These are phyloP conservation scores for Aspergillus transmontanensis DNA, from an alignment of 2,329 filamentous ascomycete genomes.

Conservation along the genomic window DNA sequence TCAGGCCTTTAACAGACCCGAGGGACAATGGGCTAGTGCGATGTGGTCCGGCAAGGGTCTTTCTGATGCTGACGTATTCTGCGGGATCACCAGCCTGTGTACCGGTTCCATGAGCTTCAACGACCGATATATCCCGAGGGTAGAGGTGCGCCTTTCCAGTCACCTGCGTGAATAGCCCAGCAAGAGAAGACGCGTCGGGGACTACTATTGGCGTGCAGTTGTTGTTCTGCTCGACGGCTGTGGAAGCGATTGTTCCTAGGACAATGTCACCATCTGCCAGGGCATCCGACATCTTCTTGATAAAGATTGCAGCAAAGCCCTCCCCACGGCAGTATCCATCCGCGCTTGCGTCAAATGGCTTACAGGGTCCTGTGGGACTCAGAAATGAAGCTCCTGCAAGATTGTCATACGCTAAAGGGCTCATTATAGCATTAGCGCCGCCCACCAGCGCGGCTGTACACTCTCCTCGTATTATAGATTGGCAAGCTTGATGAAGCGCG, in stretches of 20 bases:
- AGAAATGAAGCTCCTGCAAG: constrained; percentile 45
- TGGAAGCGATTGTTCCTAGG: constrained; percentile 43
- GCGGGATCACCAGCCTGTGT: constrained; percentile 35
- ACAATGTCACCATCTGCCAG: constrained; percentile 49
- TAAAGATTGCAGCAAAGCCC: constrained; percentile 47
- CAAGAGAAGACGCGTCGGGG: constrained; percentile 27
- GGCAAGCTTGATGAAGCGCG: constrained; percentile 31
- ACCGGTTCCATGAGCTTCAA: constrained; percentile 40
- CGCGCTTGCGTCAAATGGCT: constrained; percentile 50
- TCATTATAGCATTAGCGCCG: constrained; percentile 37
- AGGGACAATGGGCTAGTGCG: constrained; percentile 21
- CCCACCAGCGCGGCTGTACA: constrained; percentile 35
- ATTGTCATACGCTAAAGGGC: constrained; percentile 24
- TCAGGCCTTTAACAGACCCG: constrained; percentile 36
- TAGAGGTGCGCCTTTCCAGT: constrained; percentile 24
- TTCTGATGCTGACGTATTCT: constrained; percentile 29
- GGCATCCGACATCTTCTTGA: constrained; percentile 53
- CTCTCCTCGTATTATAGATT: constrained; percentile 24
- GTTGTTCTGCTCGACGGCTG: constrained; percentile 37
- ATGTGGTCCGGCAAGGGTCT: constrained; percentile 22
- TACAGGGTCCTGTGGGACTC: constrained; percentile 49
- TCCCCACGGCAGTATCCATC: constrained; percentile 58
- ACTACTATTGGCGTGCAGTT: constrained; percentile 29
- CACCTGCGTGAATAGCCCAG: constrained; percentile 32
- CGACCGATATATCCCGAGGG: constrained; percentile 31